phyloP scores from a whole-genome alignment of 805 yeast species.

The Cyberlindnera amylophila region DNA sequence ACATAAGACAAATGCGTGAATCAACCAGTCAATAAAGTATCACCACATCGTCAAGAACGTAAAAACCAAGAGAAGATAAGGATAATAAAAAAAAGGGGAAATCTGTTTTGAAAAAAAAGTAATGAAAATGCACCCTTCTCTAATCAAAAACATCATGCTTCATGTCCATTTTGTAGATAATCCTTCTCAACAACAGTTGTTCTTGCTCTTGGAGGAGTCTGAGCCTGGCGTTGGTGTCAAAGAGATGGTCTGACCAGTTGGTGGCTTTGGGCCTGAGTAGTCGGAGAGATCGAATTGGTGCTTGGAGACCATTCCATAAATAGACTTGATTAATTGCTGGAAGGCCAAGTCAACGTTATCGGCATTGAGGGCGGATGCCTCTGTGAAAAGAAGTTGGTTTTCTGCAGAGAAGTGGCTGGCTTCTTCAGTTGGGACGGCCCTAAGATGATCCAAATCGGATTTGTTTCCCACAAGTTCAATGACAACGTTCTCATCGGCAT shows the following conservation, averaged over 20 bases:
- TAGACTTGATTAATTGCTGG: constrained; percentile 87
- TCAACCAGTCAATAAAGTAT: too few species aligned
- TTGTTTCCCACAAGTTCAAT: constrained; percentile 93
- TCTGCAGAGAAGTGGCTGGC: constrained; percentile 93
- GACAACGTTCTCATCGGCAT: constrained; percentile 93
- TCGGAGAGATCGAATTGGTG: constrained; percentile 90
- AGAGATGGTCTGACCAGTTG: constrained; percentile 85
- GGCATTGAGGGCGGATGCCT: constrained; percentile 90
- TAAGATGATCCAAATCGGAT: constrained; percentile 82
- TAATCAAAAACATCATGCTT: constrained; percentile 1
- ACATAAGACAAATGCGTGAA: too few species aligned
- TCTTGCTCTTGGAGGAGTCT: constrained; percentile 47
- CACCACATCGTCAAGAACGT: neutral
- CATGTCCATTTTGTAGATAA: neutral
- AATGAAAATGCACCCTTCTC: neutral
- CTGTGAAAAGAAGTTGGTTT: constrained; percentile 88
- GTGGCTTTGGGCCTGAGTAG: constrained; percentile 58
- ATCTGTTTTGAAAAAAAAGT: neutral
- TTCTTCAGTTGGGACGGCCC: constrained; percentile 97
- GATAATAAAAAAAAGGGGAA: too few species aligned
- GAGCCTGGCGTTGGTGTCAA: constrained; percentile 92
- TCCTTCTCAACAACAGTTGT: constrained; percentile 61
- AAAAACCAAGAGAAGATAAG: neutral
- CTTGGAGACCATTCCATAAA: constrained; percentile 90
- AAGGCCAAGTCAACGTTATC: constrained; percentile 94